These are phyloP conservation scores for Casuarina cunninghamiana DNA, from an alignment of 306 rosid species.

Conservation along the genomic window DNA sequence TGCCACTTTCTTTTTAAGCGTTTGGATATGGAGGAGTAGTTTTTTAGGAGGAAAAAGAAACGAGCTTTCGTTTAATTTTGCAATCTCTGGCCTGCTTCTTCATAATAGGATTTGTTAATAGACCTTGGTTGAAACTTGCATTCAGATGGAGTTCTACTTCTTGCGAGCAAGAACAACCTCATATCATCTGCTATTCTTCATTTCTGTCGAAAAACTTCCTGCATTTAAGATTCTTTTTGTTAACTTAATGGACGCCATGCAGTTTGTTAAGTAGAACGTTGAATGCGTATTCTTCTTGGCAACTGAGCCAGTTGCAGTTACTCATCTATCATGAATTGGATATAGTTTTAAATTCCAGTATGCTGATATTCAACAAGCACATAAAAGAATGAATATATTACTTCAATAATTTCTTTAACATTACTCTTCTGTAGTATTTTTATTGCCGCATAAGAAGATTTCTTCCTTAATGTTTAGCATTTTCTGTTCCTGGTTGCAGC, in stretches of 20 bases:
- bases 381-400: not conserved
- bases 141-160: not conserved
- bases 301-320: not conserved
- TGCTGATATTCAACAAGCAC: not conserved
- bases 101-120: not conserved
- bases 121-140: not conserved
- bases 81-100: not conserved
- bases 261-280: not conserved
- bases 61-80: not conserved
- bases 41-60: conserved; percentile 2
- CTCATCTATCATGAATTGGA: not conserved
- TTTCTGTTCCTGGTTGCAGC: conserved; percentile 51
- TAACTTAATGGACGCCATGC: not conserved
- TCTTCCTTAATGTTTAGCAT: conserved; percentile 8
- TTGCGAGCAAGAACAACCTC: not conserved
- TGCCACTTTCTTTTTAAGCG: not conserved
- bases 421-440: not conserved
- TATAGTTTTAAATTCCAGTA: too few species aligned
- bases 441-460: not conserved
- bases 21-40: not conserved
- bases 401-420: not conserved
- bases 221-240: not conserved
- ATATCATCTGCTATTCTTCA: not conserved
- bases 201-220: not conserved
- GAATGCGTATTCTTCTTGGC: not conserved